phyloP scores from a whole-genome alignment of 306 rosid species.

The Mimosa bimucronata region DNA sequence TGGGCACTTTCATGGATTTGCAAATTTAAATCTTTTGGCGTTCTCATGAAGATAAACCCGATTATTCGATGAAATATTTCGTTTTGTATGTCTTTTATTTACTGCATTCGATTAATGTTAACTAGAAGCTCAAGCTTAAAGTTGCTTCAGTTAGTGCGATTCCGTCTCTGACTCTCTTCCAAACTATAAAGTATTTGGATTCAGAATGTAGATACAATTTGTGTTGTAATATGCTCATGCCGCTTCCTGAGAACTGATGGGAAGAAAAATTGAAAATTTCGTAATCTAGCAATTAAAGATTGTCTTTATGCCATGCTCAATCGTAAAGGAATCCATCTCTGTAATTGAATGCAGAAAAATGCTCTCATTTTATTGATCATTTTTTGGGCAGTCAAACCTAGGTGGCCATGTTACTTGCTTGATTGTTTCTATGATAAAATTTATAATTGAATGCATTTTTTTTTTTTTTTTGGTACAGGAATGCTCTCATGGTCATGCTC shows the following conservation, averaged over 20 bases:
- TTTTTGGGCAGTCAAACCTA: conserved; percentile 29
- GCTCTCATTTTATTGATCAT: neutral
- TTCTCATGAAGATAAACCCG: conserved; percentile 32
- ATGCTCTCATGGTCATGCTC: conserved; percentile 35
- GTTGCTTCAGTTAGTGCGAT: conserved; percentile 6
- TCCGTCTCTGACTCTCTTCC: too few relatives aligned
- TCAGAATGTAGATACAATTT: too few relatives aligned
- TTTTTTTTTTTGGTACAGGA: neutral
- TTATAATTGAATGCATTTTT: conserved; percentile 1
- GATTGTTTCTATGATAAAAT: conserved; percentile 17
- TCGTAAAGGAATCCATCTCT: conserved; percentile 13
- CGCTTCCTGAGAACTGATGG: neutral
- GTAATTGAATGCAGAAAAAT: neutral
- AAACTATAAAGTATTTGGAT: too few relatives aligned
- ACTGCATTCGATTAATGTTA: conserved; percentile 27
- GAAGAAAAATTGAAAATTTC: neutral
- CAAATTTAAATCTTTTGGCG: neutral
- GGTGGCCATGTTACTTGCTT: neutral
- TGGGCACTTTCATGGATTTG: neutral
- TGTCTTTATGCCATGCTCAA: conserved; percentile 12
- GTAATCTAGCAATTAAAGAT: neutral
- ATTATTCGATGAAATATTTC: conserved; percentile 10
- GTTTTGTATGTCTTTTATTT: conserved; percentile 25
- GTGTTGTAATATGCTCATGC: conserved; percentile 2
- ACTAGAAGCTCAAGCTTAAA: conserved; percentile 18